Conservation (phyloP, 2,329 filamentous ascomycete species). For the Didymosphaeria variabile region DNA sequence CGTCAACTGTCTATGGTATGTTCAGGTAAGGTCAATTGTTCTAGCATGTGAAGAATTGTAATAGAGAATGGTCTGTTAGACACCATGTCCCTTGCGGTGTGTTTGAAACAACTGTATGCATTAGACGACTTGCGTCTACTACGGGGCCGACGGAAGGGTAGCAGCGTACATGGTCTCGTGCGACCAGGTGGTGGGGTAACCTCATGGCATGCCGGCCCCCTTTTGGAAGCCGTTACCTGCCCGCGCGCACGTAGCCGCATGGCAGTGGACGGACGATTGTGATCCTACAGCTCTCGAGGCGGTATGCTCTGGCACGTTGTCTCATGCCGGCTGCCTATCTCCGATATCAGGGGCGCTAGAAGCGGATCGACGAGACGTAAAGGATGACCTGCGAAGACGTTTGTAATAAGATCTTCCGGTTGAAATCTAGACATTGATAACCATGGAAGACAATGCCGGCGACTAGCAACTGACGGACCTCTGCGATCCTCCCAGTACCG, state of each 20-base stretch:
- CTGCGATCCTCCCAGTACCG: neutral
- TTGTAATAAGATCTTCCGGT: neutral
- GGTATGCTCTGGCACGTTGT: neutral
- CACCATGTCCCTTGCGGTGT: constrained; percentile 28
- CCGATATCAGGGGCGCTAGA: neutral
- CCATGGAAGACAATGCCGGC: neutral
- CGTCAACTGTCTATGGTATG: constrained; percentile 14
- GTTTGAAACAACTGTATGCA: constrained; percentile 26
- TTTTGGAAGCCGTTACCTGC: constrained; percentile 1
- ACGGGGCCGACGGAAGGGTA: constrained; percentile 27
- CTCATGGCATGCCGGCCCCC: constrained; percentile 17
- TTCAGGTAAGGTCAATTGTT: constrained; percentile 10
- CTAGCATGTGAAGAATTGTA: constrained; percentile 22
- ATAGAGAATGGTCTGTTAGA: constrained; percentile 13
- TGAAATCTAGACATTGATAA: neutral
- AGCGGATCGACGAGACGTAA: neutral
- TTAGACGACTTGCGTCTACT: constrained; percentile 22
- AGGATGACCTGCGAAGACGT: neutral
- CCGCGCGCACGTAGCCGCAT: constrained; percentile 9
- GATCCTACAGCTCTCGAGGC: constrained; percentile 1
- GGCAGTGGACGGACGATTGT: constrained; percentile 10
- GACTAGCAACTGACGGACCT: neutral
- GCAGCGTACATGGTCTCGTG: constrained; percentile 31
- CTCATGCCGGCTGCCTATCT: neutral
- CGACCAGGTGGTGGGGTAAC: constrained; percentile 21